Evolutionary conservation across 1,139 yeast genomes (phyloP), one percentile per base, ranked within the genome.

Genomic region (Sugiyamaella paludigena): DNA sequence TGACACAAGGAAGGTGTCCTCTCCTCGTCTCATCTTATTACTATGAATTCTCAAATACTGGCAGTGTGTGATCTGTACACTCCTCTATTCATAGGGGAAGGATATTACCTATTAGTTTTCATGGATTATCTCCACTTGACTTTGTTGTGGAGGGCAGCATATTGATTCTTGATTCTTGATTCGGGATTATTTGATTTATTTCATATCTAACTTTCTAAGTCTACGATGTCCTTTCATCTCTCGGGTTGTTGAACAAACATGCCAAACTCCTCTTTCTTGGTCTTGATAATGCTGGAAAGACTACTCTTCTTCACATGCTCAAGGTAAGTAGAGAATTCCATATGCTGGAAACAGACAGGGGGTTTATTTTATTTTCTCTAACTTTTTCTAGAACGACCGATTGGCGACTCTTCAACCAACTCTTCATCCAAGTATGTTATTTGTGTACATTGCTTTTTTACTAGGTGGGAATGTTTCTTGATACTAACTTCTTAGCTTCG

Each of bases 331-430:
- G 5, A 19, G 36, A 19, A 19, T 19, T 19, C 3, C 24, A 19
- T 24, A 29, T 31, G 36, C 34, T 37, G 28, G 13, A 34, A 34
- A 34, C 7, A 12, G 24, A 15, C 11, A 7, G n/a, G n/a, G n/a
- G n/a, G n/a, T n/a, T n/a, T n/a, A n/a, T n/a, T n/a, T n/a, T n/a
- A n/a, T n/a, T n/a, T n/a, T n/a, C n/a, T n/a, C 45, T 40, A 37
- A 15, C 40, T 40, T 27, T 10, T n/a, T n/a, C n/a, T 45, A 77
- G 77, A 94, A 92, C 68, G 99, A 92, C 71, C 84, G 99, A 73
- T 80, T 92, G 73, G 98, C 98, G 51, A 89, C 97, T 43, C 80
- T 92, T 64, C 96, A 89, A 71, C 98, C 98, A 59, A 92, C 99
- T 29, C 82, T 92, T 72, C 99, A 92, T 70, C 99, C 99, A 35